Evolutionary conservation across 2,329 filamentous ascomycete genomes (phyloP).

Genomic region (Trichoderma arundinaceum): DNA sequence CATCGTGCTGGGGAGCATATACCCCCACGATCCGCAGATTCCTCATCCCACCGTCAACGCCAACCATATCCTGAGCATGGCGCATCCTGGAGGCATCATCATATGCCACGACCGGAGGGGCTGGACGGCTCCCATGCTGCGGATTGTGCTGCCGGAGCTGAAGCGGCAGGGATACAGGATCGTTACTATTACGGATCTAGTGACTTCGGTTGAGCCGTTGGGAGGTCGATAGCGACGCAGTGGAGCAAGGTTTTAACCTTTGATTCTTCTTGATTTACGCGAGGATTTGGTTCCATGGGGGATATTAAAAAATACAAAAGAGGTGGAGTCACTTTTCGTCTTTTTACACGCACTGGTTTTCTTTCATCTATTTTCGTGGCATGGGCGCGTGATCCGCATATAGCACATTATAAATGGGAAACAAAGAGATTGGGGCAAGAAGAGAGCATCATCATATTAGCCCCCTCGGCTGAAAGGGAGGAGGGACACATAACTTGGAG

Average conservation of each 20-base stretch:
- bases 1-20: constrained; percentile 81
- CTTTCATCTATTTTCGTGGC: background rate
- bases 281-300: background rate
- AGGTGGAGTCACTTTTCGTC: constrained; percentile 7
- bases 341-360: constrained; percentile 8
- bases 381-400: constrained; percentile 17
- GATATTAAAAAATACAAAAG: background rate
- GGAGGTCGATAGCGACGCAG: constrained; percentile 35
- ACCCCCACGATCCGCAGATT: constrained; percentile 91
- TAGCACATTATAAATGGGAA: constrained; percentile 1
- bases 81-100: constrained; percentile 76
- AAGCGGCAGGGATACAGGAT: constrained; percentile 71
- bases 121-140: constrained; percentile 85
- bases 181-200: constrained; percentile 71
- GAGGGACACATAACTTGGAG: constrained; percentile 24
- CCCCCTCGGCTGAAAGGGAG: background rate
- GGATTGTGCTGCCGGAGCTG: constrained; percentile 73
- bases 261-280: background rate
- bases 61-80: constrained; percentile 79
- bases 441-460: constrained; percentile 4
- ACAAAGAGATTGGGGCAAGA: background rate
- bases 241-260: background rate
- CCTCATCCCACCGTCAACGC: constrained; percentile 72
- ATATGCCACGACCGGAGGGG: constrained; percentile 83
- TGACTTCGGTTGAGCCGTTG: constrained; percentile 50